Base-by-base conservation (phyloP, 208 protist genomes). In the Trypanosoma melophagium region DNA sequence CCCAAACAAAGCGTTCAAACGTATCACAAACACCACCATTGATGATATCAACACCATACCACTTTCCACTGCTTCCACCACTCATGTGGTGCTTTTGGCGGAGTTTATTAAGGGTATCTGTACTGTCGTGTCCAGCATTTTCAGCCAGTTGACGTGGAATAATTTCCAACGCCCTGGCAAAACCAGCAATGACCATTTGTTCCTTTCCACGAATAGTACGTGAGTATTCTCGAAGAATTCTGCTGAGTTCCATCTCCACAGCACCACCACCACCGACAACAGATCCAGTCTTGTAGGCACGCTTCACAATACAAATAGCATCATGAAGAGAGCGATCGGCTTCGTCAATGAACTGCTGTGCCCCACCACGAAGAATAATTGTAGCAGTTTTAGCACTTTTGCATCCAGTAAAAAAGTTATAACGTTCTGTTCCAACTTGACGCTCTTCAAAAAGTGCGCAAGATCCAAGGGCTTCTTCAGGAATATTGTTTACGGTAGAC, bases 51-150 rank as follows among this genome's bases (percentile, higher is more conserved):
- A 99, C 98, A 67, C 98, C 99, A 69, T 87, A 98, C 98, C 98
- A 99, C 52, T 74, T 80, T 41, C 87, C 84, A 19, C 67, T 35
- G 28, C 28, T 76, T 28, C 57, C 62, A 24, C 68, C 65, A 38
- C 61, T 60, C 17, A 77, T 62, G 72, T 94, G 90, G 85, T 99
- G 99, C 77, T 97, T 97, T 63, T 99, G 89, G 52, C 99, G 92
- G 25, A 99, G 89, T 79, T 99, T 97, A 89, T 99, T 99, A 28
- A 99, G 79, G 52, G 99, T 99, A 63, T 99, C 98, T 38, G 98
- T 99, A 63, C 98, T 95, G 86, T 99, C 99, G 79, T 99, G 99
- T 42, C 99, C 99, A 52, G 99, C 99, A 73, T 99, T 99, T 73
- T 99, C 97, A 41, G 97, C 84, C 41, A 99, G 79, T 69, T 92